Evolutionary conservation across 306 rosid genomes (phyloP), one percentile per base, ranked within the genome.

Genomic region (Trichosanthes cucumerina): DNA sequence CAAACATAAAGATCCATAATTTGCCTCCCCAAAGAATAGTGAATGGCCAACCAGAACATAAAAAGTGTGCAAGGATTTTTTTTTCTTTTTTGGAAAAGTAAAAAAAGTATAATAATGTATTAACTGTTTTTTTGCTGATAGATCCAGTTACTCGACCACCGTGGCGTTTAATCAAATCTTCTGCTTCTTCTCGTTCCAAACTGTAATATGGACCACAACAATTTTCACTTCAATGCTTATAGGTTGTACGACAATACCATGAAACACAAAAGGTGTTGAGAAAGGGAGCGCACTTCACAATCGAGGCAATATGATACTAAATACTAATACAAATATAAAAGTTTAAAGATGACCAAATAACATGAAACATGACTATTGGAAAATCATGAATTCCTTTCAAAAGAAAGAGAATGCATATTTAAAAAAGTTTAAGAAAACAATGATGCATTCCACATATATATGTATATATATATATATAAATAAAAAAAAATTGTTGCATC

Each of bases 151-250:
- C 84, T 77, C 99, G 96, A 49, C 97, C 99, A 75, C 97, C 93
- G 63, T 95, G 97, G 70, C 97, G 87, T 85, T 95, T 95, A 69
- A 95, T 92, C 86, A 95, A 89, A 88, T 89, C 97, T 87, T 95
- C 99, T 24, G 97, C 97, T 86, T 95, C 99, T 82, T 95, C 98
- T 80, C 97, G 90, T 80, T 95, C 99, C 92, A 95, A 85, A 86
- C 99, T 95, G 87, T 34, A 80, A 36, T 44, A 68, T 24, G 81
- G 73, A 79, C 39, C 65, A 50, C 65, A 13, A 60, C 66, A 13
- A 82, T 78, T 62, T 79, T 76, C 47, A 79, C 57, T 71, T 80
- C 59, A 75, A 83, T 73, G 64, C 23, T 64, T 34, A 74, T 7
- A 69, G 76, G 75, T 62, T 24, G 79, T 50, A 77, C 56, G 31